phyloP scores from a whole-genome alignment of 192 early-diverging fungal genomes.

The Gonapodya sp. region DNA sequence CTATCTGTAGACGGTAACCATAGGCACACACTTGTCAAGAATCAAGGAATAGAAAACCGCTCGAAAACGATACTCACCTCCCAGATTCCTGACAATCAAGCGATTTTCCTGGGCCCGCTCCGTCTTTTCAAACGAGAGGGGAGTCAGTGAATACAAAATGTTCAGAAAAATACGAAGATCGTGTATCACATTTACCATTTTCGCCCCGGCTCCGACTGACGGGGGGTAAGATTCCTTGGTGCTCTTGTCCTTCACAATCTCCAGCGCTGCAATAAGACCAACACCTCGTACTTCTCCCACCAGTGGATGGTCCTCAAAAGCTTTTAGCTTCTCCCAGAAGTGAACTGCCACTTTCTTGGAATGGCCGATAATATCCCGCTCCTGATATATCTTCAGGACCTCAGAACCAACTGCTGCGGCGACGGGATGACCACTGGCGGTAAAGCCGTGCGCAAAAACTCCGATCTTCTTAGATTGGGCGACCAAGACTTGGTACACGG shows the following conservation, averaged over 20 bases:
- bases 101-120: not conserved
- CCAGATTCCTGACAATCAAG: not conserved
- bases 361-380: not conserved
- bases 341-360: not conserved
- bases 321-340: not conserved
- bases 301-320: not conserved
- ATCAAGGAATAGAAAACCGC: too few species aligned
- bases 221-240: not conserved
- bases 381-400: not conserved
- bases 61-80: not conserved
- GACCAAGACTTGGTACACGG: not conserved
- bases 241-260: not conserved
- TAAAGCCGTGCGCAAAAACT: conserved; percentile 3
- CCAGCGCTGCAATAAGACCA: not conserved
- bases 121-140: not conserved
- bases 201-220: not conserved
- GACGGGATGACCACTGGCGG: not conserved
- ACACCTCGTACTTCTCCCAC: not conserved
- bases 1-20: not conserved
- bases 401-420: not conserved
- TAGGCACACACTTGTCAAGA: too few species aligned
- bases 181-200: not conserved
- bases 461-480: not conserved
- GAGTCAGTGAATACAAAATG: not conserved
- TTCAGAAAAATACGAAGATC: too few species aligned